Evolutionary conservation across 177 flowering plant species (phyloP), one percentile per base, ranked within the genome.

Genomic region (Vitis hybrid): DNA sequence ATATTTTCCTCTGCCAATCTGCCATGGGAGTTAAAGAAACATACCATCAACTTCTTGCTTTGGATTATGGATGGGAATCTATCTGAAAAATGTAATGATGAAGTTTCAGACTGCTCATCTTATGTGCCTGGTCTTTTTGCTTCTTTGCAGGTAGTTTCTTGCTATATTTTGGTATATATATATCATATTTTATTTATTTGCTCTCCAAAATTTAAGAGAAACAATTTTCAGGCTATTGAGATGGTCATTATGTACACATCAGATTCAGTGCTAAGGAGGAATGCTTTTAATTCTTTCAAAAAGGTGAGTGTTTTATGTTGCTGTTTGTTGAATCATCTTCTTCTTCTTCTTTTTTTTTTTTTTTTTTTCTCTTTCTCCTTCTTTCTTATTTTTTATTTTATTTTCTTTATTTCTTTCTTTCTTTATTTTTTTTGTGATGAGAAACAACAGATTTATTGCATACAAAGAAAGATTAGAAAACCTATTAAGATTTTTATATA

Each of bases 1-100:
- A 51, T 92, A 33, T 73, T 91, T 15, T 66, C 86, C 14, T 82
- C 82, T 64, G 48, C 53, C 51, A 72, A 71, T 74, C 77, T 87
- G 56, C 76, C 97, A 20, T 90, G 93, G 92, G 78, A 86, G 58
- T 70, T 95, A n/a, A 91, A 89, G 81, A 75, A 74, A 74, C 81
- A 90, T 62, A 82, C 89, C 14, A 73, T 90, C 26, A 75, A 84
- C 53, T 89, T 95, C 73, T 75, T 91, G 67, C 82, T 88, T 60
- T 65, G 61, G 74, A 79, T 95, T 29, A 78, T 79, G 63, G 86
- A 80, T 58, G 88, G 78, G 72, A 66, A 74, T 66, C 20, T 45
- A n/a, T 64, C 76, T 12, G 55, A 56, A 31, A 69, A 71, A 11
- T 63, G 31, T 19, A 55, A 71, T 33, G 72, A 76, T 26, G 85